Evolutionary conservation across 2,329 filamentous ascomycete species (phyloP), one percentile per base, ranked within the genome.

Genomic region (Fusarium sp.): DNA sequence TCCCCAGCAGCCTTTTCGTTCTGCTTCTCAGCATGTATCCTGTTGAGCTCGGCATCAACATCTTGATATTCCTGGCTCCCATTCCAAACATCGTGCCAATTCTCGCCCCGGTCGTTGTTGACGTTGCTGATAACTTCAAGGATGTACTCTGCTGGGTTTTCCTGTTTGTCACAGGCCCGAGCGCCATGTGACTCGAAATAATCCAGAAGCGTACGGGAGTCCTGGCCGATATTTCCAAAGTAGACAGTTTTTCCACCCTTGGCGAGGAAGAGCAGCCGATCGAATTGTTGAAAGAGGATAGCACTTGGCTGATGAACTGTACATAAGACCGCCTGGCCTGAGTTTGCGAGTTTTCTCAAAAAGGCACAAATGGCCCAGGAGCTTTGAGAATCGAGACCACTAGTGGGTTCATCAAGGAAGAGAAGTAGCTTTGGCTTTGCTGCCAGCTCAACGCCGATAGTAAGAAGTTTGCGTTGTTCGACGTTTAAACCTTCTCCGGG

Each of bases 131-230:
- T 82, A 15, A 84, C 77, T 68, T 87, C 83, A 9, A 93, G 84
- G 88, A 94, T 92, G 80, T 89, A 93, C 79, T 94, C 92, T 1
- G 91, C 92, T 0, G 91, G 91, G 69, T 94, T 94, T 63, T 91
- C 90, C 3, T 87, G 83, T 3, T 83, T 77, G 22, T 81, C 83
- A 60, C 91, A 92, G 48, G 81, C 79, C 4, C 86, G 82, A 2
- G 87, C 89, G 8, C 90, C 91, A 59, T 91, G 87, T 15, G 78
- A 72, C 73, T 90, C 87, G 61, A 95, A 94, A 76, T 91, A 91
- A 40, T 81, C 80, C 1, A 88, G 82, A 57, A 92, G 77, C 0
- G 81, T 87, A 6, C 79, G 79, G 0, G 88, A 90, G 66, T 89
- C 85, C 1, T 85, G 72, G 2, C 90, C 90, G 45, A 92, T 88